Base-by-base conservation (phyloP, 495 filamentous ascomycete species). In the Rhypophila decipiens region DNA sequence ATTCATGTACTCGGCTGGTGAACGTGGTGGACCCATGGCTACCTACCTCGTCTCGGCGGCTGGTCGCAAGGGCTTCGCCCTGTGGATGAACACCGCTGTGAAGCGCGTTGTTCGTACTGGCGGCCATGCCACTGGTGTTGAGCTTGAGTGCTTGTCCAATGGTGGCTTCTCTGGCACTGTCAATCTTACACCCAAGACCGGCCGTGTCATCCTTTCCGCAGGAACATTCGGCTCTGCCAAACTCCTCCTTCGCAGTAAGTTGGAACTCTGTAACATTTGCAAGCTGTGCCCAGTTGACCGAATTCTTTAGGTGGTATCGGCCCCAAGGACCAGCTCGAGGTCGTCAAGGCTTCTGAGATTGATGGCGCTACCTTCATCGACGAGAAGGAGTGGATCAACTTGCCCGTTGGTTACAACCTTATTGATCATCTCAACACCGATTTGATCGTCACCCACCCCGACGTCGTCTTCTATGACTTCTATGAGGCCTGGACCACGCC, bases 371-470 rank as follows among this genome's bases (percentile, higher is more conserved):
- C 59, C 7, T 70, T 81, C 68, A 68, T 76, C 45, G 58, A 56
- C 22, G 58, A 59, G 40, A 57, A 63, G 2, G 50, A 79, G 10
- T 88, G 84, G 84, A 84, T 90, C 56, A 69, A 81, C 45, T 70
- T 85, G n/a, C 85, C 86, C 11, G 85, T 90, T 12, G 85, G 86
- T 17, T 73, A 82, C 52, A 86, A 85, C 55, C 64, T 88, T 22
- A 77, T 82, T 46, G 85, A 89, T 55, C 85, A 90, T 63, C 74
- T 82, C 52, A 84, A 72, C 65, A 87, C 86, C 49, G 77, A 85
- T 52, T 66, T 81, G 9, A 75, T 82, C 44, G 64, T 87, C 42
- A 75, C 71, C 17, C 79, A 85, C 53, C 76, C 78, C 19, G 69
- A 75, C 41, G 74, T 84, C 24, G 73, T 76, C 15, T 70, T 79